These are phyloP conservation scores for Candida sithepensis DNA, from an alignment of 805 yeast genomes.

Conservation along the genomic window DNA sequence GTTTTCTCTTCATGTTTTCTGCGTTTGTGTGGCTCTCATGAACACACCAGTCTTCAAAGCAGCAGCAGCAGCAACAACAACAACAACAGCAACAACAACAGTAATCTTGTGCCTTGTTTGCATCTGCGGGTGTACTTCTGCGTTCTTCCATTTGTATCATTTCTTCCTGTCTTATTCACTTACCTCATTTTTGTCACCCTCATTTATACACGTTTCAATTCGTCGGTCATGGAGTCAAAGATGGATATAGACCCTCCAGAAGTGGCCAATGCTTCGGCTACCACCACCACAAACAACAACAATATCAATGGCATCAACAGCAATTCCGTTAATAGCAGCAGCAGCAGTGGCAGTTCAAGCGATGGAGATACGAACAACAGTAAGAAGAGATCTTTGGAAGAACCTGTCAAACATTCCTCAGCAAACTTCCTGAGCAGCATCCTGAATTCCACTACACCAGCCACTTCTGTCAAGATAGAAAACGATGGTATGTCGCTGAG, in stretches of 20 bases:
- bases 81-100: too few species aligned
- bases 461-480: background rate
- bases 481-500: background rate
- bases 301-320: background rate
- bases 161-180: too few species aligned
- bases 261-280: background rate
- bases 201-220: background rate
- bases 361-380: background rate
- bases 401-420: background rate
- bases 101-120: too few species aligned
- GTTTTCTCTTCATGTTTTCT: too few species aligned
- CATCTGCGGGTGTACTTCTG: too few species aligned
- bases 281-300: background rate
- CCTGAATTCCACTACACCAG: background rate
- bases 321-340: too few species aligned
- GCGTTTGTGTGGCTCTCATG: too few species aligned
- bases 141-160: too few species aligned
- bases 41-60: too few species aligned
- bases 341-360: too few species aligned
- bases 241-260: slow-evolving; percentile 16
- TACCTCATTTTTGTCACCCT: background rate
- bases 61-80: too few species aligned
- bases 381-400: slow-evolving; percentile 1
- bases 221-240: slow-evolving; percentile 11
- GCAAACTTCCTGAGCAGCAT: background rate